Evolutionary conservation across 345 rosid species (phyloP).

Genomic region (Salix koriyanagi): DNA sequence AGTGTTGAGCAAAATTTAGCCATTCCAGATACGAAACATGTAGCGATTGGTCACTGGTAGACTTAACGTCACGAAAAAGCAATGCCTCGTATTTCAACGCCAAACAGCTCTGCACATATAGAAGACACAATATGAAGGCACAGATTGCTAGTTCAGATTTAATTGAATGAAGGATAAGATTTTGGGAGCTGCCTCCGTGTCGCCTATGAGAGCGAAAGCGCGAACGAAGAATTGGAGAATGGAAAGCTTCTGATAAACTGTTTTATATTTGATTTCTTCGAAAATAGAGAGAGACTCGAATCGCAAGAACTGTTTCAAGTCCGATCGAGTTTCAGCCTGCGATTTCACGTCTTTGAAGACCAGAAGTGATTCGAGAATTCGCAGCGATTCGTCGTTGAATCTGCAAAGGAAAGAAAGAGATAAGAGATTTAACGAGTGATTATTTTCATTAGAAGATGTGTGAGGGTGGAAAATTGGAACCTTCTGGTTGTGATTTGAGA

Average conservation of each 20-base stretch:
- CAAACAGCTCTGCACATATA: slow-evolving; percentile 50
- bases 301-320: slow-evolving; percentile 48
- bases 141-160: not conserved
- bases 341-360: slow-evolving; percentile 50
- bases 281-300: slow-evolving; percentile 40
- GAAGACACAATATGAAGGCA: not conserved
- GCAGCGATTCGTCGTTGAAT: slow-evolving; percentile 54
- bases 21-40: slow-evolving; percentile 60
- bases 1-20: slow-evolving; percentile 57
- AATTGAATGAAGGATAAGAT: not conserved
- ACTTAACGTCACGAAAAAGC: slow-evolving; percentile 49
- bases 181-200: slow-evolving; percentile 44
- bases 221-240: slow-evolving; percentile 69
- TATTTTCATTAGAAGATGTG: not conserved
- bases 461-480: slow-evolving; percentile 21
- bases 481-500: slow-evolving; percentile 46
- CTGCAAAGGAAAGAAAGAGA: slow-evolving; percentile 31
- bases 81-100: slow-evolving; percentile 77
- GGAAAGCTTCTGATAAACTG: slow-evolving; percentile 49
- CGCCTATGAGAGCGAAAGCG: slow-evolving; percentile 70
- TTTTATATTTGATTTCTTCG: slow-evolving; percentile 35
- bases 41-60: slow-evolving; percentile 38
- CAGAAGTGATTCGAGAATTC: slow-evolving; percentile 51
- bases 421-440: not conserved
- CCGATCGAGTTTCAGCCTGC: slow-evolving; percentile 34